Base-by-base conservation (phyloP, 495 filamentous ascomycete species). In the Margaritispora aquatica region DNA sequence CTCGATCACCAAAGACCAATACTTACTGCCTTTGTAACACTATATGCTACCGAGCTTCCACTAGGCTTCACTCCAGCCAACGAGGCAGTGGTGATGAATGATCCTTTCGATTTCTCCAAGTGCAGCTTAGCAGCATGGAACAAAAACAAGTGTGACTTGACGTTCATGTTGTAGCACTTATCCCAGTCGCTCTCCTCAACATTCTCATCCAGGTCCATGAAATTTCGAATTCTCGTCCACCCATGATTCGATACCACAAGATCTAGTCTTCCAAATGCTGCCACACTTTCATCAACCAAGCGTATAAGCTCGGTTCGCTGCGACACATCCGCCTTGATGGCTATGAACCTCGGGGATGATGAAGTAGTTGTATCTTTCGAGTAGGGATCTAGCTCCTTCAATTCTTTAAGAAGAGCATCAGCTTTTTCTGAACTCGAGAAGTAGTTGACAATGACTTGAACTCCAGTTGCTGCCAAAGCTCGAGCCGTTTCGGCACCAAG, bases 141-240 rank as follows among this genome's bases (percentile, higher is more conserved):
- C 7, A 84, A 68, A 72, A 74, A 83, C 26, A 84, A 66, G 54
- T 83, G 80, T 13, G 71, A 74, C 65, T 84, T 84, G 26, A 84
- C 80, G 58, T 84, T 84, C 70, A 83, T 76, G 46, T 75, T 73
- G 63, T 80, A 83, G 59, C 77, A 78, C 19, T 57, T 60, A 56
- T 84, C 80, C 81, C 80, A 84, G 62, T 83, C 80, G 5, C 76
- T 75, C 60, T 84, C 81, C 22, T 70, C 64, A 29, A 78, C 64
- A 63, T 77, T 80, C n/a, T 83, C 78, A 29, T 82, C 77, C 31
- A 83, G 70, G 64, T 79, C 71, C 19, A 41, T 60, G 59, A 83
- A 74, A 59, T 77, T 74, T 29, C 77, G 74, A 9, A 79, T 67
- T 7, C 69, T 71, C 9, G 80, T 83, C 80, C 80, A 84, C 44